Conservation (phyloP, 2,329 filamentous ascomycete species). For the Penicillium sp. region DNA sequence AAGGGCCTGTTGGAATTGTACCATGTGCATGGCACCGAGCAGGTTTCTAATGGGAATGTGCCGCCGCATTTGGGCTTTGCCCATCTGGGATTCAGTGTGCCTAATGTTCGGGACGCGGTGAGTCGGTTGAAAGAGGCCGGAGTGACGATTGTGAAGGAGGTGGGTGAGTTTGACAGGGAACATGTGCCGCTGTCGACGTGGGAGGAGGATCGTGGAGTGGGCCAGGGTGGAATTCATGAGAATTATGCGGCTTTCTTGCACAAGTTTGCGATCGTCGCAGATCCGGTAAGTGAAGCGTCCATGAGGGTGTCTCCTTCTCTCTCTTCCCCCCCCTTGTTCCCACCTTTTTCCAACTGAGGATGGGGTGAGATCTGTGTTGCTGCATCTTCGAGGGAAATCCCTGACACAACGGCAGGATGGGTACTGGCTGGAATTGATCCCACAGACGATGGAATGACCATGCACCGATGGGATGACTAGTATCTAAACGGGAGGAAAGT, state of each 20-base stretch:
- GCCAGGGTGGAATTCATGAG: conserved; percentile 28
- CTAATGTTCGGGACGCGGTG: conserved; percentile 29
- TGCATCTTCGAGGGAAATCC: no score
- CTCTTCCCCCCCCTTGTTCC: background rate
- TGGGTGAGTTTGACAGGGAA: conserved; percentile 24
- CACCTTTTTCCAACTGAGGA: background rate
- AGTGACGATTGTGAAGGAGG: conserved; percentile 32
- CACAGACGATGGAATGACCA: conserved; percentile 8
- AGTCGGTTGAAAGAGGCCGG: conserved; percentile 24
- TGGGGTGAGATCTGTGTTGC: no score
- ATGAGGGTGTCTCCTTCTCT: background rate
- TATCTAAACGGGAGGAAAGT: no score
- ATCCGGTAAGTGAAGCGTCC: conserved; percentile 28
- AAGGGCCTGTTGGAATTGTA: conserved; percentile 34
- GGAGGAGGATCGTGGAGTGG: conserved; percentile 31
- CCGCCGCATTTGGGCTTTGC: conserved; percentile 35
- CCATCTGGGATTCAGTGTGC: conserved; percentile 36
- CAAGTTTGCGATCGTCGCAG: conserved; percentile 35
- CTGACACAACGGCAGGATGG: conserved; percentile 22
- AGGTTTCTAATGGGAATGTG: conserved; percentile 27
- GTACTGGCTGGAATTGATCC: conserved; percentile 31
- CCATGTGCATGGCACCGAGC: conserved; percentile 34
- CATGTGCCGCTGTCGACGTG: conserved; percentile 30
- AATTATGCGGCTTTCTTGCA: conserved; percentile 31
- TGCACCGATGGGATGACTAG: no score